Evolutionary conservation across 1,284 basidiomycete genomes (phyloP).

Genomic region (Ganoderma leucocontextum): DNA sequence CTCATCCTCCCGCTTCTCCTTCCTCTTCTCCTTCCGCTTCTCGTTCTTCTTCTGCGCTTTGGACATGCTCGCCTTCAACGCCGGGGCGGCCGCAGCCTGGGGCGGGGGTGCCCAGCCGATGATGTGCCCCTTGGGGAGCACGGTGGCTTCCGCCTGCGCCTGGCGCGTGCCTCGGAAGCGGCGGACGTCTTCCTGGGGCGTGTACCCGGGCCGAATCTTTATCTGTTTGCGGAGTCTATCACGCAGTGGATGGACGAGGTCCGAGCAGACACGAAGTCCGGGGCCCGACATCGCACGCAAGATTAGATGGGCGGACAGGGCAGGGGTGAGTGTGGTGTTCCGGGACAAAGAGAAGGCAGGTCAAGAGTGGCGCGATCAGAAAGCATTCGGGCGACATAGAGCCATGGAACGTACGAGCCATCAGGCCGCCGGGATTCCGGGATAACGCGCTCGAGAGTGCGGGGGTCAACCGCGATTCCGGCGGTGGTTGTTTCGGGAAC

Average conservation of each 20-base stretch:
- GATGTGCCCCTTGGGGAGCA: conserved; percentile 79
- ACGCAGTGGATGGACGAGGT: not conserved
- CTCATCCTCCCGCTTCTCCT: conserved; percentile 54
- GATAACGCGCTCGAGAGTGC: conserved; percentile 87
- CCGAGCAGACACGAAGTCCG: conserved; percentile 3
- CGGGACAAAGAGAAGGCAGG: not conserved
- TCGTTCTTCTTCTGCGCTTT: conserved; percentile 84
- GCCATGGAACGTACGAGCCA: conserved; percentile 77
- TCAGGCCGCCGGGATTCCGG: conserved; percentile 86
- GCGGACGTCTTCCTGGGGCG: conserved; percentile 92
- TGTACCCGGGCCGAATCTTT: conserved; percentile 93
- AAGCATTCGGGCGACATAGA: conserved; percentile 7
- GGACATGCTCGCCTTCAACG: conserved; percentile 43
- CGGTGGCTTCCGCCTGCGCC: conserved; percentile 68
- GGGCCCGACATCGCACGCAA: not conserved
- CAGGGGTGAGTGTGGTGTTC: not conserved
- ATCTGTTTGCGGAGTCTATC: conserved; percentile 86
- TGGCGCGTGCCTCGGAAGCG: conserved; percentile 85
- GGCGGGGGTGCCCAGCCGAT: conserved; percentile 79
- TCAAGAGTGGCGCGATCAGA: not conserved
- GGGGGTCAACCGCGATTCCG: conserved; percentile 87
- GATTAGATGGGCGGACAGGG: not conserved
- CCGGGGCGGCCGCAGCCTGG: conserved; percentile 37
- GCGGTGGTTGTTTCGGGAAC: conserved; percentile 73
- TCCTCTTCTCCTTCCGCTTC: conserved; percentile 74